These are phyloP conservation scores for Sporothrix pallida DNA, from an alignment of 2,329 filamentous ascomycete species.

Conservation along the genomic window DNA sequence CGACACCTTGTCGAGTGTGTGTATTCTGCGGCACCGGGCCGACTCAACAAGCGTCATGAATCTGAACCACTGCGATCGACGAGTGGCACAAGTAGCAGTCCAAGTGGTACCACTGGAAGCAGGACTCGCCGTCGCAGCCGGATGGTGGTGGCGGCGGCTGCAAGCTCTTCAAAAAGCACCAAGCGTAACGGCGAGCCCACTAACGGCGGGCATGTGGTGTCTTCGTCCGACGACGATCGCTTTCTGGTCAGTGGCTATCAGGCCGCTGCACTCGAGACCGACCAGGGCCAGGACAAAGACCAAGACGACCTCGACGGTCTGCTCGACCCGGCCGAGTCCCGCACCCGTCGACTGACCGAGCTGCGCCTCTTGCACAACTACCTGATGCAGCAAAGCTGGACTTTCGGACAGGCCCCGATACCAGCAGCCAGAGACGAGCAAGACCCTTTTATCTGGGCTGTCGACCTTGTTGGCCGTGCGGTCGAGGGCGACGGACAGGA, in stretches of 20 bases:
- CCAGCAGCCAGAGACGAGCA: background rate
- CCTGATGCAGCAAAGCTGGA: conserved; percentile 43
- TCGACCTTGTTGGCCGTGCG: conserved; percentile 42
- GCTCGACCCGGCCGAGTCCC: conserved; percentile 45
- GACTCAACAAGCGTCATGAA: background rate
- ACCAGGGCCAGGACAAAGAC: conserved; percentile 22
- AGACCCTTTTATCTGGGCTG: conserved; percentile 41
- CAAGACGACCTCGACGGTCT: conserved; percentile 36
- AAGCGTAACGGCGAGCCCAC: background rate
- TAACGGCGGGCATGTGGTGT: background rate
- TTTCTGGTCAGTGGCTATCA: conserved; percentile 2
- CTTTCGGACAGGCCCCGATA: conserved; percentile 38
- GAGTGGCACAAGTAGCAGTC: background rate
- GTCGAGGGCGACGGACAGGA: conserved; percentile 45
- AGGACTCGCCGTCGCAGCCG: conserved; percentile 7
- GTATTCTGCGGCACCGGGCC: conserved; percentile 30
- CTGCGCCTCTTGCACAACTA: conserved; percentile 48
- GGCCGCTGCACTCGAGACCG: conserved; percentile 22
- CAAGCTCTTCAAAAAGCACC: background rate
- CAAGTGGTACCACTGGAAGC: background rate
- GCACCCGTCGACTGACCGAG: conserved; percentile 48
- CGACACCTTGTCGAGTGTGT: conserved; percentile 40
- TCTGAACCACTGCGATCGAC: background rate
- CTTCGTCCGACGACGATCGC: background rate
- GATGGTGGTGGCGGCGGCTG: background rate